phyloP scores from a whole-genome alignment of 176 grass and related monocot genomes.

The Rhynchospora tenuis region DNA sequence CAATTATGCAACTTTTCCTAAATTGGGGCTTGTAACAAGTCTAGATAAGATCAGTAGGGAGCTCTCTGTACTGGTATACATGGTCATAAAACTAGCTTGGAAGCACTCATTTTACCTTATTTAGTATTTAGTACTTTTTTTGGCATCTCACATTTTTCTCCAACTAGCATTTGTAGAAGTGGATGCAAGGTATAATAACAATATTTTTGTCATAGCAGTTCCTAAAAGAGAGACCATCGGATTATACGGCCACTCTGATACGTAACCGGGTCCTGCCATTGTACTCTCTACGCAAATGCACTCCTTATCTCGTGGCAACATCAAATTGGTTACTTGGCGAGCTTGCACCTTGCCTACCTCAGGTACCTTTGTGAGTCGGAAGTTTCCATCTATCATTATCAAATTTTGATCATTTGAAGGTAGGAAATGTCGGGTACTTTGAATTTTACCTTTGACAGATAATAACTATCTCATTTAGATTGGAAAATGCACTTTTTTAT shows the following conservation, averaged over 20 bases:
- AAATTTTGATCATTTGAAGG: constrained; percentile 1
- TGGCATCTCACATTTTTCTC: not conserved
- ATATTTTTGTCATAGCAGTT: constrained; percentile 43
- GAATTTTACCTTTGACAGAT: not conserved
- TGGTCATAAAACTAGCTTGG: not conserved
- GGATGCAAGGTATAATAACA: not conserved
- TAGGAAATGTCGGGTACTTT: not conserved
- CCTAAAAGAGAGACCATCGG: constrained; percentile 51
- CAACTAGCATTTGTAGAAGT: not conserved
- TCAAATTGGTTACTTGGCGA: constrained; percentile 88
- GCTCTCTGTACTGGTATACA: no score
- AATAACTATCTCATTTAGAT: not conserved
- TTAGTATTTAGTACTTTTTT: not conserved
- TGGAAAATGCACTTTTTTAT: not conserved
- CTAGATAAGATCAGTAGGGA: not conserved
- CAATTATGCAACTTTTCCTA: not conserved
- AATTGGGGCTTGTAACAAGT: not conserved
- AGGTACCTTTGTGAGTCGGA: constrained; percentile 34
- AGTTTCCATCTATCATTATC: not conserved
- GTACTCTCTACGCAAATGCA: constrained; percentile 47
- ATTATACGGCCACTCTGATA: constrained; percentile 54
- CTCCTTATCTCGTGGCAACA: constrained; percentile 76
- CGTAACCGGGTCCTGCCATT: constrained; percentile 69
- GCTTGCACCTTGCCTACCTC: constrained; percentile 57
- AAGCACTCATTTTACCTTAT: not conserved